Percentiles rank a stretch among this genome's conserved stretches.
phyloP scores from a whole-genome alignment of 208 protist genomes.

The Trypanosoma mega region DNA sequence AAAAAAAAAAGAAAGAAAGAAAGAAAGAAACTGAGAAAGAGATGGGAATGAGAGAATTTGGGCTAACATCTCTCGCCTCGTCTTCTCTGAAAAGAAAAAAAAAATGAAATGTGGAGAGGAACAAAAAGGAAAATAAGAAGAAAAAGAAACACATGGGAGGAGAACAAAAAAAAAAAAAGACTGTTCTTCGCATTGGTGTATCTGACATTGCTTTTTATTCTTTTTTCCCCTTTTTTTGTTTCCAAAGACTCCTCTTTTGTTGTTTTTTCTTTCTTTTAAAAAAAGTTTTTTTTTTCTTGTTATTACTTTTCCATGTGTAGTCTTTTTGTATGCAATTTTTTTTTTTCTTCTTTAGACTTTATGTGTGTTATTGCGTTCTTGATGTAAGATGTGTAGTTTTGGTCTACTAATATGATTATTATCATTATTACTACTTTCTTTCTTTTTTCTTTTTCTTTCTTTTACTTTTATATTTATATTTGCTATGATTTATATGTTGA shows the following conservation, averaged over 20 bases:
- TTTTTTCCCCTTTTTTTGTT: constrained; percentile 2
- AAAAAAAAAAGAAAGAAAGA: not conserved
- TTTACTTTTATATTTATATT: constrained; percentile 17
- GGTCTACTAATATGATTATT: no score
- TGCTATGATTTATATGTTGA: no score
- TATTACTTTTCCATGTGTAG: no score
- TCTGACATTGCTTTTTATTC: not conserved
- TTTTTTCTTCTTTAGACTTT: no score
- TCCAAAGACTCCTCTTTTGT: no score
- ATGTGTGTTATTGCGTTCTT: no score
- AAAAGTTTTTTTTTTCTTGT: no score
- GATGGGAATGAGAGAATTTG: not conserved
- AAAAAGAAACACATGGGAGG: not conserved
- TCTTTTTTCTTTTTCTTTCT: constrained; percentile 22
- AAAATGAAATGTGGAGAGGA: not conserved
- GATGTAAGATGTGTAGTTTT: no score
- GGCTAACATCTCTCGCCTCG: not conserved
- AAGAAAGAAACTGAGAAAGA: not conserved
- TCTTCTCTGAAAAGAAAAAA: not conserved
- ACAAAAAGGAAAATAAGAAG: not conserved
- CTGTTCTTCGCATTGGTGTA: not conserved
- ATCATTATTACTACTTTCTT: constrained; percentile 3
- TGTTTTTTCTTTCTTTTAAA: no score
- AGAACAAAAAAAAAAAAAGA: not conserved
- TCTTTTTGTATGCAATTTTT: no score